Conservation (phyloP, 345 rosid species). For the Rhizophora mangle region DNA sequence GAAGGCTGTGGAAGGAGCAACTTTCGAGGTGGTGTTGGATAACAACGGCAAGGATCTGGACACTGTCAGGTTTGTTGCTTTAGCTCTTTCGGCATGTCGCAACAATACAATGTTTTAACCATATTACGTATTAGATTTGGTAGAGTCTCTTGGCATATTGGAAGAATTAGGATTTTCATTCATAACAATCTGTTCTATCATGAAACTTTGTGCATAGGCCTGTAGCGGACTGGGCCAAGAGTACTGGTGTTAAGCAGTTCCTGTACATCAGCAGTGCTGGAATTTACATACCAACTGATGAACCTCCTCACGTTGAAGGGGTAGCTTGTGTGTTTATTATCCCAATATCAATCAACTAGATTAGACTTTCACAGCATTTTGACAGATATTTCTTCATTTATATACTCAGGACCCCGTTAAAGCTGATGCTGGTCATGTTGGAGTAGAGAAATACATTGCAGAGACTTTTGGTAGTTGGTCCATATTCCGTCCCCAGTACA, state of each 20-base stretch:
- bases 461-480: constrained; percentile 66
- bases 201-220: constrained; percentile 45
- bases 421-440: constrained; percentile 82
- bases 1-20: constrained; percentile 52
- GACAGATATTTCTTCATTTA: constrained; percentile 6
- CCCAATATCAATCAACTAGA: constrained; percentile 1
- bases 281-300: constrained; percentile 78
- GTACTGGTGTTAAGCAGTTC: constrained; percentile 77
- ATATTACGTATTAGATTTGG: too few species aligned
- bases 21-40: constrained; percentile 84
- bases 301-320: constrained; percentile 97
- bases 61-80: constrained; percentile 57
- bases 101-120: too few species aligned
- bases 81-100: neutral
- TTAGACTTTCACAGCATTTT: neutral
- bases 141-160: neutral
- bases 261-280: constrained; percentile 92
- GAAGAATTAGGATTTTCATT: neutral
- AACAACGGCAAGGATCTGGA: constrained; percentile 94
- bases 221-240: constrained; percentile 85
- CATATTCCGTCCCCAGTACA: constrained; percentile 81
- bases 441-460: constrained; percentile 76
- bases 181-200: neutral
- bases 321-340: constrained; percentile 26
- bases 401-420: constrained; percentile 67